Percentiles rank a stretch among this genome's conserved stretches.
Evolutionary conservation across 2,329 filamentous ascomycete species (phyloP).

Genomic region (Podosphaera fusca): DNA sequence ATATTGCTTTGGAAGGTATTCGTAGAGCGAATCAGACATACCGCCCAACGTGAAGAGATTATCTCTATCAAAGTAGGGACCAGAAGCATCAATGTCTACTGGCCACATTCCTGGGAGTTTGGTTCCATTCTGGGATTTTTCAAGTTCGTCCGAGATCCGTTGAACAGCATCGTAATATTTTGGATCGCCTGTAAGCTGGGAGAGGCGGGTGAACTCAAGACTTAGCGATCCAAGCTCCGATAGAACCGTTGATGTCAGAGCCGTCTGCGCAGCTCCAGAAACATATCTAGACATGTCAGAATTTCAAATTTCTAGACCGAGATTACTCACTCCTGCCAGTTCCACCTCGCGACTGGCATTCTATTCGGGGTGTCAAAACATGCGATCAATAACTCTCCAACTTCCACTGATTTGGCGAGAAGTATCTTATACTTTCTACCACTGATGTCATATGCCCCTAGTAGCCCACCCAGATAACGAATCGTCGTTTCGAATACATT

Average conservation of each 20-base stretch:
- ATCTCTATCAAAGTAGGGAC: constrained; percentile 31
- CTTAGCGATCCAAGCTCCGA: constrained; percentile 34
- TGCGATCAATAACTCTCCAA: constrained; percentile 47
- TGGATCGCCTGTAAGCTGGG: constrained; percentile 36
- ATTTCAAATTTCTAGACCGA: constrained; percentile 8
- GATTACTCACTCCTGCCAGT: constrained; percentile 27
- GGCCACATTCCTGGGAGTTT: constrained; percentile 41
- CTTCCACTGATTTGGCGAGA: constrained; percentile 44
- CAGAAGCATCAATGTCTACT: constrained; percentile 25
- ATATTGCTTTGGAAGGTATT: constrained; percentile 44
- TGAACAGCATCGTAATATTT: constrained; percentile 40
- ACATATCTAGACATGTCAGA: constrained; percentile 19
- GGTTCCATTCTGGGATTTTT: constrained; percentile 28
- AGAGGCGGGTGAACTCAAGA: constrained; percentile 40
- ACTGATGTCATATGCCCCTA: constrained; percentile 74
- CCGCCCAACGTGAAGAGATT: constrained; percentile 32
- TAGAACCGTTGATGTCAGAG: constrained; percentile 28
- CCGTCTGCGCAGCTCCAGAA: constrained; percentile 32
- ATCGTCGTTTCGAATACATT: constrained; percentile 73
- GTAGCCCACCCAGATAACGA: constrained; percentile 66
- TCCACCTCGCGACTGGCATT: constrained; percentile 41
- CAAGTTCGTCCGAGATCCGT: constrained; percentile 31
- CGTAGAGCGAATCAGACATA: constrained; percentile 34
- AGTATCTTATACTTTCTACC: constrained; percentile 42
- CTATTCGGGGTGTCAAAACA: constrained; percentile 75